Evolutionary conservation across 2,329 filamentous ascomycete genomes (phyloP), one percentile per base, ranked within the genome.

Genomic region (Biscogniauxia mediterranea): DNA sequence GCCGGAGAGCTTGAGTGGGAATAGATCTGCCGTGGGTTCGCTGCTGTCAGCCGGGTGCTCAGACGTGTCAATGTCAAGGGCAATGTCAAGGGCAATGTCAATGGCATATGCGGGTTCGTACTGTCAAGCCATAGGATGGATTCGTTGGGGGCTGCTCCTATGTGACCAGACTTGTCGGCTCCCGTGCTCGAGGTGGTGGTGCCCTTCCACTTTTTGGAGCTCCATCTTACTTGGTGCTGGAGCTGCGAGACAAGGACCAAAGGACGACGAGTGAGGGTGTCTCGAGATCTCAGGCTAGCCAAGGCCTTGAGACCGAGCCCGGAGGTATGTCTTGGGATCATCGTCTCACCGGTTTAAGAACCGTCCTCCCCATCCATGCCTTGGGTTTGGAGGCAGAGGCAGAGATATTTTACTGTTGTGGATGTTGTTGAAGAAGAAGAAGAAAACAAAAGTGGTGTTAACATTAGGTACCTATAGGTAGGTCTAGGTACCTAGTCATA

Each of bases 81-180:
- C n/a, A n/a, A n/a, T n/a, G n/a, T n/a, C 11, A 15, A 19, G 46
- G 42, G 23, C 8, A 55, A 28, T 42, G 71, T 3, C 32, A 46
- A 28, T 42, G 71, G 6, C 32, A 46, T 46, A 46, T 13, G 28
- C 50, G 20, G n/a, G 11, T 9, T 17, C 86, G 73, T 77, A 93
- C 91, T 96, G 73, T 96, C 93, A 71, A 98, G 89, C 78, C 96
- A 99, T 6, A 97, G 76, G 53, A 98, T 88, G 0, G 89, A 89
- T 78, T 98, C 92, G 68, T 93, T 90, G 1, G 88, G 78, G 2
- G 81, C 83, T 11, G 90, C 83, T n/a, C 83, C 80, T 67, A 98
- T 97, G 70, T 97, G 93, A 0, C 95, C 94, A 9, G 86, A 86
- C 65, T 90, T 87, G 69, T 90, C 83, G 66, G 86, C 85, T 56